Evolutionary conservation across 108 stramenopile genomes (phyloP), one percentile per base, ranked within the genome.

Genomic region (Conticribra weissflogii): DNA sequence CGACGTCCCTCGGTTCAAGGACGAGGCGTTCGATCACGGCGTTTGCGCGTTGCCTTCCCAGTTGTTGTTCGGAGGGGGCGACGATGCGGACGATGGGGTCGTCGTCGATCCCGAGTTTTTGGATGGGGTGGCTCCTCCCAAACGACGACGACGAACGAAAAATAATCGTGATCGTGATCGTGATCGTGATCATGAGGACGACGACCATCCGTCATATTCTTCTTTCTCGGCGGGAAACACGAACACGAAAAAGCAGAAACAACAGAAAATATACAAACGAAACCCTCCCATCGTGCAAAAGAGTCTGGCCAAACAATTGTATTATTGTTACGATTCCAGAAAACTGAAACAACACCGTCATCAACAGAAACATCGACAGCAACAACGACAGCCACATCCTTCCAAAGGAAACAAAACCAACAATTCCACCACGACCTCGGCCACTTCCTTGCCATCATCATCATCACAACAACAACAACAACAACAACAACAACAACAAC

Each of bases 221-320:
- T n/a, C n/a, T n/a, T n/a, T n/a, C n/a, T n/a, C n/a, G n/a, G n/a
- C 78, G 32, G 62, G 76, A 48, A 51, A 70, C 36, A 53, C n/a
- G 2, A 36, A 21, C 24, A 48, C 29, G 22, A 54, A 41, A 44
- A 30, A 23, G 23, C 16, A 70, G 27, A 71, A 49, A 48, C 68
- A 69, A n/a, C 14, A n/a, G 16, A 53, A 68, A 45, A 68, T 59
- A 29, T 60, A n/a, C 67, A 3, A 29, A 58, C 2, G 62, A 59
- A 50, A n/a, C n/a, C n/a, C n/a, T n/a, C 81, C 76, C 34, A 80
- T 93, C 19, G 62, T 74, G 17, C 92, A 93, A 68, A 93, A 93
- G 57, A 81, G 83, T 33, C 66, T 90, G 32, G 85, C 88, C 1
- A 72, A 74, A 56, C 52, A 46, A 30, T 58, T 80, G 27, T 80